phyloP scores from a whole-genome alignment of 306 rosid genomes.

The Carpinus viminea region DNA sequence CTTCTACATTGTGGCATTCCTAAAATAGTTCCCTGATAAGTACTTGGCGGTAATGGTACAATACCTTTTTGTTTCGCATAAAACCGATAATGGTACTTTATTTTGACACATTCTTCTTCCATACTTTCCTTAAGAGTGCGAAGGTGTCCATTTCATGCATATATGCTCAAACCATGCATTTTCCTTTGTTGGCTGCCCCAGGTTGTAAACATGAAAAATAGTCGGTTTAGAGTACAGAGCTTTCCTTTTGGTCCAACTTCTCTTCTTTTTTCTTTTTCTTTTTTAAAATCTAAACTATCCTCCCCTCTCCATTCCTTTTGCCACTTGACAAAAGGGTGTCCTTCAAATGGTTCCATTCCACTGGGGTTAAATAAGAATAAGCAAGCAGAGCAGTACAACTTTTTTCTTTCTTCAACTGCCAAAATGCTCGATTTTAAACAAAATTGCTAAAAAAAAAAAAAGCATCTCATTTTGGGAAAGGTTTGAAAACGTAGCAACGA shows the following conservation, averaged over 20 bases:
- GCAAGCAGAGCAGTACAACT: no score
- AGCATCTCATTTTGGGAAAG: no score
- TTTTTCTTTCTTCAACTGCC: no score
- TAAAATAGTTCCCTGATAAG: background rate
- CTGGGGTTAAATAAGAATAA: background rate
- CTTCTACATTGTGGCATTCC: background rate
- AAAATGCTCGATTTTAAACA: no score
- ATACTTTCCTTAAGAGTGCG: background rate
- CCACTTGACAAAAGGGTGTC: background rate
- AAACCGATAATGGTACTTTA: background rate
- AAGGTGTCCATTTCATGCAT: conserved; percentile 24
- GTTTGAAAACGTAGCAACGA: no score
- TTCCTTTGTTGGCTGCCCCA: conserved; percentile 16
- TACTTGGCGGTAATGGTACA: background rate
- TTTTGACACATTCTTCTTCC: background rate
- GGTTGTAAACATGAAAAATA: background rate
- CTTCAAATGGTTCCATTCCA: background rate
- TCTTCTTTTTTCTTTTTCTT: background rate
- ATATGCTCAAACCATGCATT: conserved; percentile 25
- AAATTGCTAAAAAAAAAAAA: no score
- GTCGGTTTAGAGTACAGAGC: background rate
- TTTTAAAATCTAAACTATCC: background rate
- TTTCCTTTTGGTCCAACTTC: background rate
- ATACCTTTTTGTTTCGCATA: background rate
- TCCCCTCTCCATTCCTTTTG: background rate